Evolutionary conservation across 495 filamentous ascomycete species (phyloP).

Genomic region (Physcia stellaris): DNA sequence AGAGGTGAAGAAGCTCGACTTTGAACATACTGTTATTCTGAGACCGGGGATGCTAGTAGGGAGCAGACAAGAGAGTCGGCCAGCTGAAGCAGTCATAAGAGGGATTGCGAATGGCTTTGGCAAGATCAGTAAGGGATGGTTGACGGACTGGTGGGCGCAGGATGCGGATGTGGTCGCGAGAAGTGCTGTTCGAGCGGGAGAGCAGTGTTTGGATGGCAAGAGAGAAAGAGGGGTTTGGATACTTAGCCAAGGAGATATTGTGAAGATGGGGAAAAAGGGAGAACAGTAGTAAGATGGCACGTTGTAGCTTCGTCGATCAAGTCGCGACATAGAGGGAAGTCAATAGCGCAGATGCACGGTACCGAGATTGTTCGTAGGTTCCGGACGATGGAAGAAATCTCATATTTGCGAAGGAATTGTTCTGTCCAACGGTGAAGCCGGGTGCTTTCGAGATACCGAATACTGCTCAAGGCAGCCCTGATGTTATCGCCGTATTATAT

Average conservation of each 20-base stretch:
- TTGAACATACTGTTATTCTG: slow-evolving; percentile 26
- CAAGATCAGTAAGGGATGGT: slow-evolving; percentile 33
- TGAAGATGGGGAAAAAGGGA: slow-evolving; percentile 23
- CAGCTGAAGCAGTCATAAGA: slow-evolving; percentile 27
- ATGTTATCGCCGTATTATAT: too few relatives aligned
- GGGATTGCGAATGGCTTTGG: slow-evolving; percentile 36
- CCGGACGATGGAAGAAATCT: too few relatives aligned
- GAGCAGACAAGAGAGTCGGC: slow-evolving; percentile 42
- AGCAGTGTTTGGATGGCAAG: slow-evolving; percentile 17
- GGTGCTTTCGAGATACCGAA: too few relatives aligned
- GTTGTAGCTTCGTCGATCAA: too few relatives aligned
- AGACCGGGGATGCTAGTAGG: slow-evolving; percentile 47
- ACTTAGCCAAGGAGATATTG: slow-evolving; percentile 20
- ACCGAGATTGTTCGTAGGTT: too few relatives aligned
- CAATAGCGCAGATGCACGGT: too few relatives aligned
- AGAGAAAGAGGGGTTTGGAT: slow-evolving; percentile 16
- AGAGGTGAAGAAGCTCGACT: slow-evolving; percentile 21
- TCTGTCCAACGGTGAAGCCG: too few relatives aligned
- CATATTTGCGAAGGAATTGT: too few relatives aligned
- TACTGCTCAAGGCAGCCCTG: too few relatives aligned
- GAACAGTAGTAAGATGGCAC: too few relatives aligned
- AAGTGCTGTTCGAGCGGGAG: slow-evolving; percentile 49
- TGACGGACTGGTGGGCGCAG: slow-evolving; percentile 58
- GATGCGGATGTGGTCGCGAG: slow-evolving; percentile 61
- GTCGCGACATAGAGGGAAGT: too few relatives aligned